Evolutionary conservation across 2,329 filamentous ascomycete genomes (phyloP).

Genomic region (Fusarium drepaniforme): DNA sequence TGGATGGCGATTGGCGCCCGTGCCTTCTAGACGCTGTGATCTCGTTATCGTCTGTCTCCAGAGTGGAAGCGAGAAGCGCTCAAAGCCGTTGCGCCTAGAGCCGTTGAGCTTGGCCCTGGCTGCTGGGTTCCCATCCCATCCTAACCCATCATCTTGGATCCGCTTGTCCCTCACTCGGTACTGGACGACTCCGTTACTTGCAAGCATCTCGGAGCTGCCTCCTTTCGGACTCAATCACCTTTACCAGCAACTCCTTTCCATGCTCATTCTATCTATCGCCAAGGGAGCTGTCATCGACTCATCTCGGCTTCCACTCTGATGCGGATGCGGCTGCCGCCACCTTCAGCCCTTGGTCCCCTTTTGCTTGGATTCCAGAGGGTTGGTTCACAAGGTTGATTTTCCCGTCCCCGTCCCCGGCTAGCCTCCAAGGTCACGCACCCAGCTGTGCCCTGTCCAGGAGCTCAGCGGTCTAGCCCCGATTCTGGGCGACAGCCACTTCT

Average conservation of each 20-base stretch:
- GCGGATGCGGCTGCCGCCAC: slow-evolving; percentile 30
- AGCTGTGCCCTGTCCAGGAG: slow-evolving; percentile 28
- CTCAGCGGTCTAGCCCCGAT: slow-evolving; percentile 17
- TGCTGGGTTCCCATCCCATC: slow-evolving; percentile 3
- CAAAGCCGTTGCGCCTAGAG: slow-evolving; percentile 19
- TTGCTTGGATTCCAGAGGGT: slow-evolving; percentile 37
- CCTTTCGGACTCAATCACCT: slow-evolving; percentile 33
- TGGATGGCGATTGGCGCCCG: slow-evolving; percentile 13
- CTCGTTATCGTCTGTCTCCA: slow-evolving; percentile 1
- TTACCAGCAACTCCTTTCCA: slow-evolving; percentile 32
- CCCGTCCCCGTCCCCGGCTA: slow-evolving; percentile 27
- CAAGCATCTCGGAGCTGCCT: slow-evolving; percentile 18
- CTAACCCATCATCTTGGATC: slow-evolving; percentile 24
- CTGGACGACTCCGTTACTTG: not conserved
- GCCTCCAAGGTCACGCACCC: slow-evolving; percentile 29
- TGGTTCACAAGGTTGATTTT: slow-evolving; percentile 39
- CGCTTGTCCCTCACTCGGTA: slow-evolving; percentile 6
- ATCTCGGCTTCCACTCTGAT: slow-evolving; percentile 40
- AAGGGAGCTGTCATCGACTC: slow-evolving; percentile 33
- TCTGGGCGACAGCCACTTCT: slow-evolving; percentile 25
- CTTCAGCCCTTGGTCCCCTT: slow-evolving; percentile 33
- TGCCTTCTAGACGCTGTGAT: slow-evolving; percentile 21
- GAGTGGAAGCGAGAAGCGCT: slow-evolving; percentile 21
- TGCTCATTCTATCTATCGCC: slow-evolving; percentile 22
- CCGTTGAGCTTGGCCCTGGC: slow-evolving; percentile 11